Base-by-base conservation (phyloP, 108 stramenopile genomes). In the Pseudonitzschia multiseries region DNA sequence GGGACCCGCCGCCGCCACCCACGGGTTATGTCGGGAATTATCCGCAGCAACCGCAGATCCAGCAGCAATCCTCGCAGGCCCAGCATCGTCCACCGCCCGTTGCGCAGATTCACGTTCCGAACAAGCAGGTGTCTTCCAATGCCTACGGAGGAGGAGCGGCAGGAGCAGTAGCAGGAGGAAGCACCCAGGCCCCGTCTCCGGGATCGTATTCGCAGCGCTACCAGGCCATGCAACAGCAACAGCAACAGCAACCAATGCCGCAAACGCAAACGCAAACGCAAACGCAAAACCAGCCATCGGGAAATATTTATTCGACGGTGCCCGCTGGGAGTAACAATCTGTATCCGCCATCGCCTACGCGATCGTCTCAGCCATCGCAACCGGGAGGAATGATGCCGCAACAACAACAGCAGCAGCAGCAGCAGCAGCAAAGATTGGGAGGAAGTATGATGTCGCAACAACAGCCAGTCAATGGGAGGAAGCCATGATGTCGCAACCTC, bases 191-290 rank as follows among this genome's bases (percentile, higher is more conserved):
- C 29, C 33, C 29, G 4, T 40, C 61, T 32, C 40, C 69, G 2
- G 66, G 65, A 5, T 68, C 68, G 68, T 78, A 72, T 72, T 70
- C 77, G 1, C 77, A 78, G 50, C 77, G 77, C 17, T 43, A 31
- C 32, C 64, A 65, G 41, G 46, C 46, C 46, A 18, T 48, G 17
- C 57, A 59, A 14, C 57, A 75, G 15, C 52, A 41, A 20, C 71
- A 71, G 46, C 70, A 66, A 29, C 66, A 60, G 22, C 78, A 68
- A 33, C 78, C 62, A 26, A 65, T 57, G 36, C 74, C 42, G 36
- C 65, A 41, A n/a, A 8, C 6, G 32, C 57, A 33, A 0, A 8
- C 62, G 36, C 71, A 67, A 24, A 67, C 42, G 36, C 65, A 41
- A n/a, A 8, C 6, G 32, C 57, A 33, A 0, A 8, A 15, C 6